phyloP scores from a whole-genome alignment of 1,284 basidiomycete species.

The Trichosporon sp. region DNA sequence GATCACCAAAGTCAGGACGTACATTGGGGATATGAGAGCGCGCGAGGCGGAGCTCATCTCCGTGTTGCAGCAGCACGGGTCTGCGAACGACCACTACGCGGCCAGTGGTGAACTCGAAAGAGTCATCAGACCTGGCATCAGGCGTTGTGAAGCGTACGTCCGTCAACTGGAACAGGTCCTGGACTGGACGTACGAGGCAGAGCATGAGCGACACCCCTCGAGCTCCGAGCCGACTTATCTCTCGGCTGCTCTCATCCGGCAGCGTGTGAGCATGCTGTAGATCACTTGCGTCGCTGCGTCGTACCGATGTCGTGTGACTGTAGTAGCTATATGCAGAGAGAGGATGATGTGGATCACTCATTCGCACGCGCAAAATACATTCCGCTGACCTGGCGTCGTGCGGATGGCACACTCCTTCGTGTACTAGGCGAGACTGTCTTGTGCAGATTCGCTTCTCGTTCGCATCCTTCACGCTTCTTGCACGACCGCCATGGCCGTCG shows the following conservation, averaged over 20 bases:
- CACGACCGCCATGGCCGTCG: not conserved
- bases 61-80: not conserved
- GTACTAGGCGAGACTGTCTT: not conserved
- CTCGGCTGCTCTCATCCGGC: not conserved
- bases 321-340: not conserved
- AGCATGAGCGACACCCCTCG: not conserved
- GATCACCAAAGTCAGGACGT: not conserved
- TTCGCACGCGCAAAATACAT: not conserved
- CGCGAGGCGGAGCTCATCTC: not conserved
- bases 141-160: not conserved
- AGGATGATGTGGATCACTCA: slow-evolving; percentile 3
- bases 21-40: not conserved
- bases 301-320: not conserved
- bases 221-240: not conserved
- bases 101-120: not conserved
- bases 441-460: not conserved
- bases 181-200: not conserved
- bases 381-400: not conserved
- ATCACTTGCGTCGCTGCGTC: not conserved
- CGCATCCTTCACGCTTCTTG: not conserved
- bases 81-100: not conserved
- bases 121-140: not conserved
- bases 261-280: not conserved
- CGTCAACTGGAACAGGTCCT: not conserved
- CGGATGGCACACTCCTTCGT: not conserved